phyloP scores from a whole-genome alignment of 805 yeast species.

The Candida dajiaensis region DNA sequence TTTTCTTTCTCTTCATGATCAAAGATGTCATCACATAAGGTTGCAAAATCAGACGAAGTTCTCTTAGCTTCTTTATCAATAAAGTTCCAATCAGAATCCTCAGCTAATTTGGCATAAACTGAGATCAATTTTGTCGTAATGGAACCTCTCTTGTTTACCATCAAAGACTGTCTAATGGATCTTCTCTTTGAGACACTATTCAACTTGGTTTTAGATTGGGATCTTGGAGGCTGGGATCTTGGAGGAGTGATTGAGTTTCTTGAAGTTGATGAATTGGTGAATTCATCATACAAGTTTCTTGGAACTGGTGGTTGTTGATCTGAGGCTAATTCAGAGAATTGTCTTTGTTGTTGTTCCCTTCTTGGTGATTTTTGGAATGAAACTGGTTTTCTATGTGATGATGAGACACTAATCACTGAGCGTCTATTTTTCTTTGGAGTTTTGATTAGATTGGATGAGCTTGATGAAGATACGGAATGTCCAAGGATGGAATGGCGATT shows the following conservation, averaged over 20 bases:
- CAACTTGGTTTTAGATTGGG: slow-evolving; percentile 7
- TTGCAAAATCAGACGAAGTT: slow-evolving; percentile 73
- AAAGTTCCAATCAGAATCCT: slow-evolving; percentile 57
- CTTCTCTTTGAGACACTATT: slow-evolving; percentile 16
- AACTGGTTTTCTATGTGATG: slow-evolving; percentile 44
- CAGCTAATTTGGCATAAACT: slow-evolving; percentile 65
- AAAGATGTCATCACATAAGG: slow-evolving; percentile 70
- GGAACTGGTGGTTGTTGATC: slow-evolving; percentile 21
- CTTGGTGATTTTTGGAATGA: slow-evolving; percentile 31
- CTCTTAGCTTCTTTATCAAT: slow-evolving; percentile 69
- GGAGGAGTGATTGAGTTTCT: slow-evolving; percentile 2
- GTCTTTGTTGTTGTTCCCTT: slow-evolving; percentile 20
- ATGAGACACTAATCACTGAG: slow-evolving; percentile 38
- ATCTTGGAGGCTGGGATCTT: slow-evolving; percentile 1
- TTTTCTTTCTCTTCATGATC: slow-evolving; percentile 64
- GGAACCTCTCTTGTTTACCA: slow-evolving; percentile 55
- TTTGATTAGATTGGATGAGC: slow-evolving; percentile 4
- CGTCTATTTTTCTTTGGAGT: slow-evolving; percentile 35
- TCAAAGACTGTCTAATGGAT: slow-evolving; percentile 31
- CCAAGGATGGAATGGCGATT: slow-evolving; percentile 1
- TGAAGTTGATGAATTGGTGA: slow-evolving; percentile 5
- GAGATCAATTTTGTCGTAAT: slow-evolving; percentile 66
- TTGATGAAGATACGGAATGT: slow-evolving; percentile 8
- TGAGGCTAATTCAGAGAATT: slow-evolving; percentile 1
- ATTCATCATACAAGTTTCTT: slow-evolving; percentile 15